phyloP scores from a whole-genome alignment of 345 rosid species.

The Firmiana major region DNA sequence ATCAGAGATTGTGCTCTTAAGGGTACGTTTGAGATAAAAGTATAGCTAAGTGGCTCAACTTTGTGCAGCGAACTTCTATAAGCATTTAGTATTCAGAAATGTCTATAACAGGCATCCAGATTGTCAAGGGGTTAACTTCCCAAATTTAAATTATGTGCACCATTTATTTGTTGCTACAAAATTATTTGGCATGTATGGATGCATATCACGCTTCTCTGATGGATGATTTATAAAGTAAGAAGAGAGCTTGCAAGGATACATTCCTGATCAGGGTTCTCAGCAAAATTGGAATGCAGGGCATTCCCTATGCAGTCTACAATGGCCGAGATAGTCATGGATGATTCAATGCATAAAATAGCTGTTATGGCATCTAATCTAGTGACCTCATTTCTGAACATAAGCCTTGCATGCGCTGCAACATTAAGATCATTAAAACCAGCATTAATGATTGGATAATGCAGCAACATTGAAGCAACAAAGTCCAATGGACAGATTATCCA shows the following conservation, averaged over 20 bases:
- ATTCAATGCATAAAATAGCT: slow-evolving; percentile 88
- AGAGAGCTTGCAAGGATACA: slow-evolving; percentile 62
- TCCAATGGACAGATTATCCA: neutral
- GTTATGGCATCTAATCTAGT: slow-evolving; percentile 78
- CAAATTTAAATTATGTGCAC: no score
- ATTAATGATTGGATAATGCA: slow-evolving; percentile 30
- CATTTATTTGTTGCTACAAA: no score
- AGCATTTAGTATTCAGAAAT: no score
- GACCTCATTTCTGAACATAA: slow-evolving; percentile 93
- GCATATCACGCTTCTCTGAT: neutral
- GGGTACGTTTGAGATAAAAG: neutral
- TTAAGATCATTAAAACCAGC: slow-evolving; percentile 1
- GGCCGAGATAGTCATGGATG: slow-evolving; percentile 92
- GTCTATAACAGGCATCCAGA: no score
- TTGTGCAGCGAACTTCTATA: no score
- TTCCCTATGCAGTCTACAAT: slow-evolving; percentile 86
- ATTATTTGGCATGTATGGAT: neutral
- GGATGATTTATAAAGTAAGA: slow-evolving; percentile 1
- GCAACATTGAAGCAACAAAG: slow-evolving; percentile 17
- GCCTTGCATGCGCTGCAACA: slow-evolving; percentile 85
- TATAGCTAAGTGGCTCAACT: neutral
- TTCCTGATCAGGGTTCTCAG: slow-evolving; percentile 75
- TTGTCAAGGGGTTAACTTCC: no score
- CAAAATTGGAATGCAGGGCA: slow-evolving; percentile 87
- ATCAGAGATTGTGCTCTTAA: neutral